A percentile compares a stretch with the other conserved stretches of the same genome.
These are phyloP conservation scores for Sphagnum contortum DNA, from an alignment of 225 moss, liverwort and hornwort genomes.

Conservation along the genomic window DNA sequence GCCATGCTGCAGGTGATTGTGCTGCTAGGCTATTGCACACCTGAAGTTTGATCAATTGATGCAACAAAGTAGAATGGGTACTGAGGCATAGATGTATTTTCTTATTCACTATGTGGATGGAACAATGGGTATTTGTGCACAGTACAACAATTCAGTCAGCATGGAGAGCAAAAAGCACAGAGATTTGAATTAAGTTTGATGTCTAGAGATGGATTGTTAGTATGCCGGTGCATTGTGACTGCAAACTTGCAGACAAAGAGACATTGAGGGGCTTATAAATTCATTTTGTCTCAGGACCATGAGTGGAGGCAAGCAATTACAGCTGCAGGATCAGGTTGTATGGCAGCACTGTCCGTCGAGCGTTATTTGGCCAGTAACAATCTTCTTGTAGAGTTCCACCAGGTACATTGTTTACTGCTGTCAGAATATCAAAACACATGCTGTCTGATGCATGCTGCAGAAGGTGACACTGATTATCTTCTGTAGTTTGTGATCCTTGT, in stretches of 20 bases:
- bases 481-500: background rate
- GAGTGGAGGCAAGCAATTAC: constrained; percentile 98
- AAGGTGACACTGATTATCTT: constrained; percentile 4
- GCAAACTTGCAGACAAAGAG: too few species aligned
- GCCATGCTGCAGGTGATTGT: background rate
- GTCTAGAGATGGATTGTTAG: background rate
- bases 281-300: constrained; percentile 51
- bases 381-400: constrained; percentile 98
- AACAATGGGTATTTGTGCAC: background rate
- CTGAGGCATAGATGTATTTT: too few species aligned
- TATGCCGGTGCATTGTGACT: background rate
- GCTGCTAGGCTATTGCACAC: too few species aligned
- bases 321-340: constrained; percentile 94
- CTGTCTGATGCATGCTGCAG: background rate
- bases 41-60: too few species aligned
- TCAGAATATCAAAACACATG: background rate
- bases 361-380: constrained; percentile 68
- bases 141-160: too few species aligned
- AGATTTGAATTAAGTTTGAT: background rate
- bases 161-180: too few species aligned
- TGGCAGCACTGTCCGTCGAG: constrained; percentile 92
- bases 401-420: constrained; percentile 29
- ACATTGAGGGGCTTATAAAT: background rate
- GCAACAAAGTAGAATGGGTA: too few species aligned
- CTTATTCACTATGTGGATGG: too few species aligned